phyloP scores from a whole-genome alignment of 129 eudicot species.

The Lactuca sativa region DNA sequence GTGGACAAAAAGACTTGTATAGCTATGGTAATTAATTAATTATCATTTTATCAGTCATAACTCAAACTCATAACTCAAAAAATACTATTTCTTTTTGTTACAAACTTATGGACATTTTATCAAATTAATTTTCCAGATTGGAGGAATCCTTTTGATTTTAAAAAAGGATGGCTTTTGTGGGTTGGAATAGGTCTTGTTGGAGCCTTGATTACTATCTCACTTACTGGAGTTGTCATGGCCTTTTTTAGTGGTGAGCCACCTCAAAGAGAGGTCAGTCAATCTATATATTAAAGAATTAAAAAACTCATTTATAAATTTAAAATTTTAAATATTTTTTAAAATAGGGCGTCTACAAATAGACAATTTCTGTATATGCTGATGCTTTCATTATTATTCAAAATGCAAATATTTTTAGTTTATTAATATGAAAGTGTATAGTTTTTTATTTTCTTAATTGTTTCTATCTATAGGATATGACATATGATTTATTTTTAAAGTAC shows the following conservation, averaged over 20 bases:
- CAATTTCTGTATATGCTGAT: too few species aligned
- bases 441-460: too few species aligned
- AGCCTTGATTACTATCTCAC: slow-evolving; percentile 71
- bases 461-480: too few species aligned
- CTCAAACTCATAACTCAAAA: neutral
- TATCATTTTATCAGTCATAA: neutral
- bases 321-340: too few species aligned
- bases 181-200: slow-evolving; percentile 87
- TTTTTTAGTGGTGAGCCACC: slow-evolving; percentile 74
- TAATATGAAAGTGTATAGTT: too few species aligned
- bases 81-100: too few species aligned
- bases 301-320: neutral
- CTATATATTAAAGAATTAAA: too few species aligned
- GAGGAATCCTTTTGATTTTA: slow-evolving; percentile 81
- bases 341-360: neutral
- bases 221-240: slow-evolving; percentile 75
- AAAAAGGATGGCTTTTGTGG: slow-evolving; percentile 95
- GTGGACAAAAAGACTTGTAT: slow-evolving; percentile 65
- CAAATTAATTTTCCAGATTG: slow-evolving; percentile 45
- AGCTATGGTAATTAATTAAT: slow-evolving; percentile 61
- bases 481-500: too few species aligned
- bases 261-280: slow-evolving; percentile 73
- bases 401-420: too few species aligned
- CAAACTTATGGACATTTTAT: too few species aligned
- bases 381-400: too few species aligned